A percentile compares a stretch with the other conserved stretches of the same genome.
phyloP scores from a whole-genome alignment of 1,284 basidiomycete genomes.

The Athelia sp. region DNA sequence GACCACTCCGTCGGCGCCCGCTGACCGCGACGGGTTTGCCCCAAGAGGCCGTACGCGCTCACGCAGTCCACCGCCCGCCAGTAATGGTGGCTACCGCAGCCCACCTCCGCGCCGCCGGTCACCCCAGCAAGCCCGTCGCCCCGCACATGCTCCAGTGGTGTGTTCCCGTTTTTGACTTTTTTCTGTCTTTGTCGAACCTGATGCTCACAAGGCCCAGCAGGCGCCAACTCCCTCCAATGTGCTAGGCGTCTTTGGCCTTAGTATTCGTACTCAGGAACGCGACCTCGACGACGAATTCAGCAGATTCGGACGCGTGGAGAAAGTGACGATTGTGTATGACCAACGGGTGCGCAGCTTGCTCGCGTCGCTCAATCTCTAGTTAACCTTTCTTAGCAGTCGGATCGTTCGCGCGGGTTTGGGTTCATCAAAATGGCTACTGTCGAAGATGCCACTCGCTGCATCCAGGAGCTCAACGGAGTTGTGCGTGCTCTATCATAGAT shows the following conservation, averaged over 20 bases:
- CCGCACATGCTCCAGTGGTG: conserved; percentile 70
- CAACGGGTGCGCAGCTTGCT: conserved; percentile 70
- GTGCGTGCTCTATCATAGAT: conserved; percentile 42
- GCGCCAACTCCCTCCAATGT: conserved; percentile 84
- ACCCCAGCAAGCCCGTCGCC: conserved; percentile 38
- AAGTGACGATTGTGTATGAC: conserved; percentile 98
- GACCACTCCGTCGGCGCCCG: conserved; percentile 29
- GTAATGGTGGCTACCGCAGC: conserved; percentile 42
- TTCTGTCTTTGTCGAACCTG: conserved; percentile 5
- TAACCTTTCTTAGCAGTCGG: conserved; percentile 54
- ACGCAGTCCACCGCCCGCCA: conserved; percentile 54
- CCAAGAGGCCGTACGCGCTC: conserved; percentile 69
- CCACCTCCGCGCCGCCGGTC: conserved; percentile 46
- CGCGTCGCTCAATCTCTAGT: conserved; percentile 9
- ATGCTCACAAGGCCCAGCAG: conserved; percentile 47
- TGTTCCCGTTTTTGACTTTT: conserved; percentile 26
- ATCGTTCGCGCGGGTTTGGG: conserved; percentile 95
- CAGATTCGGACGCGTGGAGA: conserved; percentile 87
- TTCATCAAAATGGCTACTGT: conserved; percentile 91
- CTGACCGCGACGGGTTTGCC: conserved; percentile 43
- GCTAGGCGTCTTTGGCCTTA: conserved; percentile 94
- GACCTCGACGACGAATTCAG: conserved; percentile 94
- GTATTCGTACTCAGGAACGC: conserved; percentile 90
- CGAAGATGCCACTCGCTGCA: conserved; percentile 85
- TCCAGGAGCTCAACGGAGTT: conserved; percentile 89